Conservation (phyloP, 441 rosid genomes). For the Lepidium campestre region DNA sequence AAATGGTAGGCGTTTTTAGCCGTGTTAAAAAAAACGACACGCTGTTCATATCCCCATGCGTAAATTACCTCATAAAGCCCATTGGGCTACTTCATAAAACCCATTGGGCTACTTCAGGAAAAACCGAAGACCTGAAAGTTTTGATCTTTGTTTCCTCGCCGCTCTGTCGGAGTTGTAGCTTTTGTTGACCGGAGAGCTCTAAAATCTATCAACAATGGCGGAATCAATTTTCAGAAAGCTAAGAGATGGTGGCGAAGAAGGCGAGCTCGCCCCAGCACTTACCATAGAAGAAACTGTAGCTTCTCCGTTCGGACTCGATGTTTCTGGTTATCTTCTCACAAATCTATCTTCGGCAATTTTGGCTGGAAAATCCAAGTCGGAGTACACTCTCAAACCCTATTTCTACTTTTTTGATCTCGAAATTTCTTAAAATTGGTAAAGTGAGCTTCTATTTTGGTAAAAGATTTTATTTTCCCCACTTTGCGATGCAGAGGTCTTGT, state of each 20-base stretch:
- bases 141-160: not conserved
- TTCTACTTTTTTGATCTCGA: not conserved
- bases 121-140: not conserved
- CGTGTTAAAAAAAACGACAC: not conserved
- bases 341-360: conserved; percentile 57
- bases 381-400: conserved; percentile 31
- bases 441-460: not conserved
- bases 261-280: conserved; percentile 82
- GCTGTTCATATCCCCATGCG: conserved; percentile 3
- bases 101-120: not conserved
- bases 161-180: not conserved
- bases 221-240: conserved; percentile 70
- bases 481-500: conserved; percentile 56
- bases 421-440: not conserved
- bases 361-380: conserved; percentile 75
- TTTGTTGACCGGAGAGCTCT: not conserved
- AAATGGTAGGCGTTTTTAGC: conserved; percentile 13
- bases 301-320: conserved; percentile 67
- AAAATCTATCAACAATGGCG: conserved; percentile 45
- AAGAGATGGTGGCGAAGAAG: conserved; percentile 77
- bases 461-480: not conserved
- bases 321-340: conserved; percentile 53
- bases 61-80: not conserved
- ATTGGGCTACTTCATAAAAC: not conserved
- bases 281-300: conserved; percentile 55